Percentiles rank a stretch among this genome's conserved stretches.
Evolutionary conservation across 1,284 basidiomycete species (phyloP).

Genomic region (Ustilago cynodontis): DNA sequence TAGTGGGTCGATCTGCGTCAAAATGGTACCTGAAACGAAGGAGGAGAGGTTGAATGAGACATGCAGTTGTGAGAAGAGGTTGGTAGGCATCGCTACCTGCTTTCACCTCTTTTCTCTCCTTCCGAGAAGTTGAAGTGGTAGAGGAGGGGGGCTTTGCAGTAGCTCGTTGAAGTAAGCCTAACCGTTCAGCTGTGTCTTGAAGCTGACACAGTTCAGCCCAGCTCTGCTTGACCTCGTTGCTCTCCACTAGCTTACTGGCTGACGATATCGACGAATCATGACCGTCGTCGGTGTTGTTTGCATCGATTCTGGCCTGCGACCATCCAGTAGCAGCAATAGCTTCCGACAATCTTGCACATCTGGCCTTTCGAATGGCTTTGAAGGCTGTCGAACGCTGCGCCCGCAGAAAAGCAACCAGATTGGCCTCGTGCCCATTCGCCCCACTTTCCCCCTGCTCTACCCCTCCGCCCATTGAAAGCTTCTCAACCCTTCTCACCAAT

Average conservation of each 20-base stretch:
- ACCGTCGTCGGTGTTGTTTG: neutral
- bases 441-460: neutral
- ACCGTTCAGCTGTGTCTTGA: slow-evolving; percentile 52
- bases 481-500: slow-evolving; percentile 36
- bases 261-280: neutral
- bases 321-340: slow-evolving; percentile 48
- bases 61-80: slow-evolving; percentile 74
- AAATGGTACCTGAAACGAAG: slow-evolving; percentile 96
- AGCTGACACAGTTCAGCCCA: slow-evolving; percentile 59
- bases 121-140: neutral
- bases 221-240: slow-evolving; percentile 25
- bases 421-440: slow-evolving; percentile 6
- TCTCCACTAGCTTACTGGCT: slow-evolving; percentile 11
- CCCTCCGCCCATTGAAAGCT: slow-evolving; percentile 7
- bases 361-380: slow-evolving; percentile 26
- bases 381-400: slow-evolving; percentile 48
- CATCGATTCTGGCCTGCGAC: slow-evolving; percentile 21
- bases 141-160: slow-evolving; percentile 20
- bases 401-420: slow-evolving; percentile 46
- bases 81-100: slow-evolving; percentile 63
- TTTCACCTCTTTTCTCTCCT: neutral
- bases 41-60: slow-evolving; percentile 85
- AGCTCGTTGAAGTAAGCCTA: slow-evolving; percentile 40
- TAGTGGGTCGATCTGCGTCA: slow-evolving; percentile 85
- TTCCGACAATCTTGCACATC: slow-evolving; percentile 24